phyloP scores from a whole-genome alignment of 2,329 filamentous ascomycete genomes.

The Colletotrichum somersetense region DNA sequence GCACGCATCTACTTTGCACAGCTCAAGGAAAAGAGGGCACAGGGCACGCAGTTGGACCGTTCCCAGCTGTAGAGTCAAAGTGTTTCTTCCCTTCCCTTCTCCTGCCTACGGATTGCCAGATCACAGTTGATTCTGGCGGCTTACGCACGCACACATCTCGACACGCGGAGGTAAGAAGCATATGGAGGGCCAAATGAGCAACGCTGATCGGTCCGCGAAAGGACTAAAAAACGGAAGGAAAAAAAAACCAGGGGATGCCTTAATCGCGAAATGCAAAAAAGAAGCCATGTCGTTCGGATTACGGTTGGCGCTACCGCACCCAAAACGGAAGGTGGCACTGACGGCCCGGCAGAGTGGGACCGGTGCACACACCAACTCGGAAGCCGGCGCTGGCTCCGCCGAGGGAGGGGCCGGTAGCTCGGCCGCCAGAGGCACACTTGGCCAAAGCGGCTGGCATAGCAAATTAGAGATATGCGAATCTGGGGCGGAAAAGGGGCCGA shows the following conservation, averaged over 20 bases:
- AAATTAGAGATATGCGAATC: background rate
- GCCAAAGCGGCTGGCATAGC: background rate
- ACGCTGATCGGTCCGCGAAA: background rate
- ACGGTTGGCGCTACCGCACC: background rate
- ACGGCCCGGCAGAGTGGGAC: background rate
- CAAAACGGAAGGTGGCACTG: conserved; percentile 17
- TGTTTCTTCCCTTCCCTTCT: background rate
- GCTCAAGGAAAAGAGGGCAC: background rate
- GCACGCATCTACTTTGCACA: background rate
- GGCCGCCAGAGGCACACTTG: background rate
- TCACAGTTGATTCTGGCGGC: no score
- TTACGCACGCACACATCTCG: no score
- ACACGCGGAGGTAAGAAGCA: no score
- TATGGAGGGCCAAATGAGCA: no score
- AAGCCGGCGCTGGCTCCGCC: background rate
- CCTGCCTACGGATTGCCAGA: no score
- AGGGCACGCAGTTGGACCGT: background rate
- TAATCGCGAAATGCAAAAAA: background rate
- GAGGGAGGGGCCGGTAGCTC: no score
- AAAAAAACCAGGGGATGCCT: background rate
- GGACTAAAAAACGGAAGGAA: background rate
- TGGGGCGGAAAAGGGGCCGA: background rate
- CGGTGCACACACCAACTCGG: background rate
- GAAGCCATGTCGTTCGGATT: background rate
- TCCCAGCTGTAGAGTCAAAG: background rate